phyloP scores from a whole-genome alignment of 1,284 basidiomycete genomes.

The Ceratobasidium sp. region DNA sequence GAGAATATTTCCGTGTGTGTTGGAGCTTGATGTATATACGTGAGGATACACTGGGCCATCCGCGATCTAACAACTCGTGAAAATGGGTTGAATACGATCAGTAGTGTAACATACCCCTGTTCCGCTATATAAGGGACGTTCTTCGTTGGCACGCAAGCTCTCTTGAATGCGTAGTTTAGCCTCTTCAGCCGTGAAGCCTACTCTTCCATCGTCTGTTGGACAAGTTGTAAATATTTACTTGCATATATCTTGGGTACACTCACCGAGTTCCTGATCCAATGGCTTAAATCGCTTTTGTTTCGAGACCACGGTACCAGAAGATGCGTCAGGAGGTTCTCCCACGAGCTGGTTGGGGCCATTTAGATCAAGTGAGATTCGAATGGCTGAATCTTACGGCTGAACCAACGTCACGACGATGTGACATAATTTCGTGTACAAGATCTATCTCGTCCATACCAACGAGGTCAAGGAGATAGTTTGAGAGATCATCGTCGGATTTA shows the following conservation, averaged over 20 bases:
- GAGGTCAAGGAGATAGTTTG: constrained; percentile 82
- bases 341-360: not conserved
- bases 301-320: constrained; percentile 55
- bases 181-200: constrained; percentile 65
- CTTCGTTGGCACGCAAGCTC: constrained; percentile 72
- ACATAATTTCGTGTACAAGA: constrained; percentile 35
- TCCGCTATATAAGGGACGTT: constrained; percentile 75
- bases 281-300: constrained; percentile 53
- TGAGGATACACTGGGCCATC: constrained; percentile 82
- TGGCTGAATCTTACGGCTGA: constrained; percentile 44
- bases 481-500: constrained; percentile 76
- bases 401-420: constrained; percentile 41
- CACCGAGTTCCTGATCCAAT: constrained; percentile 48
- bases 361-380: constrained; percentile 56
- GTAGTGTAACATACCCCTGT: constrained; percentile 64
- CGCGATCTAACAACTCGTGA: constrained; percentile 61
- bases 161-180: constrained; percentile 77
- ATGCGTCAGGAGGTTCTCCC: not conserved
- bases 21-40: constrained; percentile 83
- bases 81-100: constrained; percentile 48
- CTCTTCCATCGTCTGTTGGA: constrained; percentile 50
- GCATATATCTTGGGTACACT: constrained; percentile 10
- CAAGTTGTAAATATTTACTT: not conserved
- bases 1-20: constrained; percentile 74
- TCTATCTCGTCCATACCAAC: constrained; percentile 90